phyloP scores from a whole-genome alignment of 345 rosid genomes.

The Euphorbia lathyris region DNA sequence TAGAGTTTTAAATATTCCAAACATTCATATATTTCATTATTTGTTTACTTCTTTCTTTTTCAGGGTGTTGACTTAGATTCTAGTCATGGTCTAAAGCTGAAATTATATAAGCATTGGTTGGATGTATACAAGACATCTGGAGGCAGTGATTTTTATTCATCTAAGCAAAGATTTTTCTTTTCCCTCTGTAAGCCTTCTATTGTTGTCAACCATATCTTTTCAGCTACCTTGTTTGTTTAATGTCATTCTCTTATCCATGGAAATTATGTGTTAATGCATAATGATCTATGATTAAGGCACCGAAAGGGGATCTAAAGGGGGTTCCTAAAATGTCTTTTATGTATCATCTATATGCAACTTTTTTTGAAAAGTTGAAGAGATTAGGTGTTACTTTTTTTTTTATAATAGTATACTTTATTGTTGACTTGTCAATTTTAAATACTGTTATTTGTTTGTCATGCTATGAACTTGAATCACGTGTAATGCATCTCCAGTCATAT shows the following conservation, averaged over 20 bases:
- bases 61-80: conserved; percentile 45
- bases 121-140: conserved; percentile 54
- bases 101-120: conserved; percentile 74
- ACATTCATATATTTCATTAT: not conserved
- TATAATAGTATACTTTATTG: not conserved
- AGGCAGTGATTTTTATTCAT: conserved; percentile 61
- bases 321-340: not conserved
- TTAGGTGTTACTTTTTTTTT: not conserved
- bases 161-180: conserved; percentile 65
- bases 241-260: conserved; percentile 5
- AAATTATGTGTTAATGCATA: not conserved
- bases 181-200: conserved; percentile 62
- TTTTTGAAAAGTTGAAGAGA: not conserved
- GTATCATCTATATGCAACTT: not conserved
- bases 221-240: not conserved
- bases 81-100: conserved; percentile 58
- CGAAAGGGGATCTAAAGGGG: not conserved
- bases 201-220: conserved; percentile 2
- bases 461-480: not conserved
- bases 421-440: not conserved
- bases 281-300: not conserved
- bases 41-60: conserved; percentile 10
- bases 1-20: not conserved
- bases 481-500: not conserved
- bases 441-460: not conserved